A percentile compares a stretch with the other conserved stretches of the same genome.
Conservation (phyloP, 352 stramenopile species). For the Pythium aquatile region DNA sequence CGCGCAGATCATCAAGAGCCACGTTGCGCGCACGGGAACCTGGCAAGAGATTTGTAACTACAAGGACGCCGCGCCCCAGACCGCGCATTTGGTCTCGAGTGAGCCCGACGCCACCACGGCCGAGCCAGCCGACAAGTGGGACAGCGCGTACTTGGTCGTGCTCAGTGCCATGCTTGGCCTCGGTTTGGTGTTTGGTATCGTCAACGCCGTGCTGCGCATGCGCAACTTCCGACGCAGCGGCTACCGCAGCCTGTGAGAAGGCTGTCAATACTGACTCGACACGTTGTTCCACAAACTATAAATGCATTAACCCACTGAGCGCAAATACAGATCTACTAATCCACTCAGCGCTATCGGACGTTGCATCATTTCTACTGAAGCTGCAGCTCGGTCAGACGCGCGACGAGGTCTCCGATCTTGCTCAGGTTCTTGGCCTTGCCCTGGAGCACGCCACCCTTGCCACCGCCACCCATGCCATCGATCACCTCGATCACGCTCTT, state of each 20-base stretch:
- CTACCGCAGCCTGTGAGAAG: slow-evolving; percentile 40
- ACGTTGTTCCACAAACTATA: not conserved
- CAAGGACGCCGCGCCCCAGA: slow-evolving; percentile 25
- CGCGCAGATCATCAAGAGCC: slow-evolving; percentile 60
- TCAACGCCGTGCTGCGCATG: slow-evolving; percentile 53
- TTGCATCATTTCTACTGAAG: slow-evolving; percentile 19
- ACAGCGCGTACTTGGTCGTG: slow-evolving; percentile 39
- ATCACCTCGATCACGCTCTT: slow-evolving; percentile 57
- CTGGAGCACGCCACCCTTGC: slow-evolving; percentile 75
- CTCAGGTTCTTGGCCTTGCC: slow-evolving; percentile 66
- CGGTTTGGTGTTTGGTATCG: slow-evolving; percentile 46
- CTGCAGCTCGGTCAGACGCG: slow-evolving; percentile 43
- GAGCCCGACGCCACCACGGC: slow-evolving; percentile 15
- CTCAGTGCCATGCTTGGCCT: slow-evolving; percentile 44
- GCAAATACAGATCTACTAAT: not conserved
- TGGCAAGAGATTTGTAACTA: slow-evolving; percentile 87
- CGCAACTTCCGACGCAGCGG: slow-evolving; percentile 38
- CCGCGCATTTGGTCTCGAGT: slow-evolving; percentile 22
- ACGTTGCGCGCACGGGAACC: slow-evolving; percentile 66
- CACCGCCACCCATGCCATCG: slow-evolving; percentile 70
- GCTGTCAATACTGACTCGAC: not conserved
- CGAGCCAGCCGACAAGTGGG: slow-evolving; percentile 21
- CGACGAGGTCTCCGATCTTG: slow-evolving; percentile 45
- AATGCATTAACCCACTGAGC: not conserved
- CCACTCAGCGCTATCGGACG: not conserved